Evolutionary conservation across 1,284 basidiomycete species (phyloP), one percentile per base, ranked within the genome.

Genomic region (Sanghuangporus weigelae): DNA sequence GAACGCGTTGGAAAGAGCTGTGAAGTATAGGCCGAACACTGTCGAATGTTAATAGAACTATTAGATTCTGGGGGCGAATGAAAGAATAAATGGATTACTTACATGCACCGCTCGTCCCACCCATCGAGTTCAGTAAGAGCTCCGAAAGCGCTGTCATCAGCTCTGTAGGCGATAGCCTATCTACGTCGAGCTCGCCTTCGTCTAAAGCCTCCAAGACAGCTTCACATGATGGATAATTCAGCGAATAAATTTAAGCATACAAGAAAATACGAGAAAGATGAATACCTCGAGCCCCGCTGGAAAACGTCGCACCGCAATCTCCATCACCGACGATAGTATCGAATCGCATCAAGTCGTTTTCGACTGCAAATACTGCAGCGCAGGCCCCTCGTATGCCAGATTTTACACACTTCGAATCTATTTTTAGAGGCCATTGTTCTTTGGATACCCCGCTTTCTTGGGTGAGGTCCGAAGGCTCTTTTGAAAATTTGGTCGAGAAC

Each of bases 21-120:
- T 79, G 64, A 86, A 78, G 73, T 81, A 84, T 58, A 85, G 80
- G 0, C 79, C 79, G 49, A 84, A 81, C 57, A 85, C 79, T 81
- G 44, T 23, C 7, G 19, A 16, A 7, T 5, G 49, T 12, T 39
- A 14, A 35, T 6, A 35, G 2, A 21, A 38, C 40, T 16, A 12
- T 35, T 56, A 59, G 42, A 39, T 16, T 1, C 16, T 26, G 39
- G 35, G 19, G 42, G 55, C n/a, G 21, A 21, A 23, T 39, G 23
- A 19, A 16, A 46, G 7, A 7, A 3, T 14, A 16, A 2, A n/a
- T n/a, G 21, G 7, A 55, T 38, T 14, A 62, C 66, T 49, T 23
- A 67, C 66, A 31, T 12, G 75, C 75, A 44, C 75, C 75, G 36
- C 72, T 72, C 2, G 75, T 76, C 35, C 75, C 75, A 35, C 75